Conservation (phyloP, 2,329 filamentous ascomycete genomes). For the Penicillium sp. region DNA sequence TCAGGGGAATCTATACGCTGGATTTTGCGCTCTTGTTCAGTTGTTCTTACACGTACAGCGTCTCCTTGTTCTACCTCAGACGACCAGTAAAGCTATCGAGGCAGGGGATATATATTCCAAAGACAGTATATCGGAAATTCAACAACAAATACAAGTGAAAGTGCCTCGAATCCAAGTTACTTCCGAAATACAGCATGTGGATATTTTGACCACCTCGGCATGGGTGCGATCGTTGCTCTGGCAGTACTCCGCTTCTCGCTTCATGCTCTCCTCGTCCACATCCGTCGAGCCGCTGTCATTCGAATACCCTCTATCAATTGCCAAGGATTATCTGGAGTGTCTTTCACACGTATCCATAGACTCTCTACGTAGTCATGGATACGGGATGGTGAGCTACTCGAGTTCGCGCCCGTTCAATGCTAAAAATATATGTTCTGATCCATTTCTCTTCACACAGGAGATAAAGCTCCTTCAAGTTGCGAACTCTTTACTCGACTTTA, state of each 20-base stretch:
- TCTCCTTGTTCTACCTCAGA: not conserved
- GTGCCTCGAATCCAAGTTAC: not conserved
- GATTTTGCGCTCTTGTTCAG: not conserved
- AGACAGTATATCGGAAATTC: not conserved
- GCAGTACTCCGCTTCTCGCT: constrained; percentile 26
- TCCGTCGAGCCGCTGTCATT: not conserved
- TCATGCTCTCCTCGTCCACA: constrained; percentile 23
- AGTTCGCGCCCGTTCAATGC: not conserved
- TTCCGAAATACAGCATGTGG: constrained; percentile 12
- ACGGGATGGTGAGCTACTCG: not conserved
- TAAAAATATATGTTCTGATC: not conserved
- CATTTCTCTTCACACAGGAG: not conserved
- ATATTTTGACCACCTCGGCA: constrained; percentile 24
- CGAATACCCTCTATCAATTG: not conserved
- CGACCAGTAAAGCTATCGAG: not conserved
- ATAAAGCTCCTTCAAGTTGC: not conserved
- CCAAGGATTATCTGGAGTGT: not conserved
- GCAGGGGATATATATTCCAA: not conserved
- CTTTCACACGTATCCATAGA: not conserved
- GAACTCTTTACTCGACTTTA: not conserved
- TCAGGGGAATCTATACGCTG: not conserved
- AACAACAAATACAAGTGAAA: not conserved
- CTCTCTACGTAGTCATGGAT: not conserved
- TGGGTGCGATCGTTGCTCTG: constrained; percentile 25
- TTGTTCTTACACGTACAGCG: not conserved